Base-by-base conservation (phyloP, 2,329 filamentous ascomycete species). In the Emergomyces africanus region DNA sequence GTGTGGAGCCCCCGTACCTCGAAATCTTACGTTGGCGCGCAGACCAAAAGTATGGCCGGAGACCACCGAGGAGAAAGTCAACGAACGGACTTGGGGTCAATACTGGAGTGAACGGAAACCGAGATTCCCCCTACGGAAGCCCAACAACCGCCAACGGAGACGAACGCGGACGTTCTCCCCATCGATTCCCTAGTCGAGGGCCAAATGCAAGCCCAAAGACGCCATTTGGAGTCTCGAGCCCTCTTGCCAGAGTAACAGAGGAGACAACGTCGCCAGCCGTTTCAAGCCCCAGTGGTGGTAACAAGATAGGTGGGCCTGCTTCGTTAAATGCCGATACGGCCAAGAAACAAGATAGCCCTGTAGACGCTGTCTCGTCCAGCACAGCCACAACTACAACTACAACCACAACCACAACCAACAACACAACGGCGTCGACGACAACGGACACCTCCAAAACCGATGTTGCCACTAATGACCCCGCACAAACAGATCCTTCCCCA, bases 21-120 rank as follows among this genome's bases (percentile, higher is more conserved):
- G 92, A 95, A 70, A 96, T 99, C 69, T 78, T 99, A 66, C 83
- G 94, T 66, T 97, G 94, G 90, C 86, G 94, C 70, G 86, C 88
- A 75, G 94, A 99, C 71, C 92, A 97, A 72, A 97, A 96, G 77
- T 88, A 94, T 71, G 92, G 92, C 54, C 78, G 83, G 59, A 79
- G 78, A 65, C 72, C 71, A 39, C 78, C 78, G 55, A 80, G 76
- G 64, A 77, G 75, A 67, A 78, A 78, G 64, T 69, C 68, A 37
- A 74, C 72, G 66, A 72, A 76, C 63, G 73, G 78, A 60, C 71
- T 82, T 66, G 78, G 79, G 39, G 76, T 82, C 62, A 83, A 81
- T 64, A 77, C 79, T 18, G 77, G 75, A 51, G 70, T 77, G n/a
- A 72, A 72, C 5, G 73, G 73, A 57, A 76, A 72, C 61, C 74